Percentiles rank a stretch among this genome's conserved stretches.
Evolutionary conservation across 169 alveolate species (phyloP).

Genomic region (Eimeria praecox): DNA sequence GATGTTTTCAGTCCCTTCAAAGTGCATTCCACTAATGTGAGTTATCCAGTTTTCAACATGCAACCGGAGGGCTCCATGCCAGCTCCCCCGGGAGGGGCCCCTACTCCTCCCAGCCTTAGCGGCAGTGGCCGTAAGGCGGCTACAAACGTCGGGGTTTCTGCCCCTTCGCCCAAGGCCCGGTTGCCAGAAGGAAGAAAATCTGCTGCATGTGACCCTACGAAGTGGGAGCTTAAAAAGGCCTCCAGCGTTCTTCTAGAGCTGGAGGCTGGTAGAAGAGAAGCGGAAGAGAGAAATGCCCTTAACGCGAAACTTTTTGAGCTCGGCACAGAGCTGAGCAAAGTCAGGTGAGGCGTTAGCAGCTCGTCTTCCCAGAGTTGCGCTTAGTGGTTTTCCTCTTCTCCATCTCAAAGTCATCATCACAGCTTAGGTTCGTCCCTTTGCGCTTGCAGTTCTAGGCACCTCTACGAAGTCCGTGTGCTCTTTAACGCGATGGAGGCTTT

Average conservation of each 20-base stretch:
- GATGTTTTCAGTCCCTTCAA: neutral
- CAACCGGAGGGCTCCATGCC: constrained; percentile 30
- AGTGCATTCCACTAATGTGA: neutral
- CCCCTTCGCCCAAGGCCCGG: neutral
- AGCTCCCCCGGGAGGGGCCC: neutral
- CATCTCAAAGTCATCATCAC: neutral
- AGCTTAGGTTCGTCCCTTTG: neutral
- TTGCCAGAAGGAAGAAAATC: neutral
- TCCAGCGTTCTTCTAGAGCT: constrained; percentile 34
- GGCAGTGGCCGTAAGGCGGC: neutral
- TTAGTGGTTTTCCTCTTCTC: neutral
- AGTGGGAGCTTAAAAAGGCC: neutral
- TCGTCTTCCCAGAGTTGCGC: neutral
- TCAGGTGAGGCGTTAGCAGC: neutral
- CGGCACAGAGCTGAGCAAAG: constrained; percentile 55
- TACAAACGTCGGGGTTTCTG: neutral
- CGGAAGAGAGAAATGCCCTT: constrained; percentile 43
- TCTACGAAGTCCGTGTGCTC: neutral
- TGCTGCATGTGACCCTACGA: neutral
- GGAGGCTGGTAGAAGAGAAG: constrained; percentile 57
- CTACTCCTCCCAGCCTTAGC: neutral
- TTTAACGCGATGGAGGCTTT: neutral
- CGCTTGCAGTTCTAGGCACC: neutral
- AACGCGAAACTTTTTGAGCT: constrained; percentile 57
- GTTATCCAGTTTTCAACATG: constrained; percentile 27